These are phyloP conservation scores for Phytophthora citricola DNA, from an alignment of 352 stramenopile genomes.

Conservation along the genomic window DNA sequence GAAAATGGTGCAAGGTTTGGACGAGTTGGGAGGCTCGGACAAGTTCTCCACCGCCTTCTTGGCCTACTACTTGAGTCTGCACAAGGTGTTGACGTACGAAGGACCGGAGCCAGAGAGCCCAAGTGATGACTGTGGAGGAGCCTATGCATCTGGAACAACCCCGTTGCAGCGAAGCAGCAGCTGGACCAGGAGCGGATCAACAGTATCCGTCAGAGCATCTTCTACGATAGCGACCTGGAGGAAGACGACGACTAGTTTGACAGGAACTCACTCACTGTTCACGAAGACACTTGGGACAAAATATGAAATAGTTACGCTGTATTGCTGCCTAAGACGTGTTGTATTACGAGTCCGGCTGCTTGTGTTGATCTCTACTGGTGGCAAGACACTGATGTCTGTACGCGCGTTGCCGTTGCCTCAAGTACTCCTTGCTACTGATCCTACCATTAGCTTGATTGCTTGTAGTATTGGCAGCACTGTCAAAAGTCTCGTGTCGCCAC, in stretches of 20 bases:
- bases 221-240: conserved; percentile 86
- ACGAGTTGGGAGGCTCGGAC: conserved; percentile 94
- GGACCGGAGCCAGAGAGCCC: conserved; percentile 82
- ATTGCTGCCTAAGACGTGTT: conserved; percentile 18
- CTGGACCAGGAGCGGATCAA: conserved; percentile 60
- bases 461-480: conserved; percentile 4
- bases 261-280: conserved; percentile 4
- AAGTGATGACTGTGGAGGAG: conserved; percentile 69
- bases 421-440: conserved; percentile 48
- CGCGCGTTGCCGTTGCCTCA: conserved; percentile 71
- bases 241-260: conserved; percentile 66
- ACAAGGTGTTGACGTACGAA: conserved; percentile 97
- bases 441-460: conserved; percentile 6
- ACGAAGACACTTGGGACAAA: conserved; percentile 2
- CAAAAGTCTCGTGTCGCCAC: conserved; percentile 68
- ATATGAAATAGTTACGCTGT: conserved; percentile 34
- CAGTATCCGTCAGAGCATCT: conserved; percentile 85
- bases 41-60: conserved; percentile 94
- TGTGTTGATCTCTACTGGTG: conserved; percentile 18
- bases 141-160: conserved; percentile 49
- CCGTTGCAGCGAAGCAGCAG: conserved; percentile 40
- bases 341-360: conserved; percentile 14
- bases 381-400: conserved; percentile 73
- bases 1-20: conserved; percentile 96
- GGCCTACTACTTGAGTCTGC: conserved; percentile 90